Conservation (phyloP, 805 yeast genomes). For the Saturnispora saitoi region DNA sequence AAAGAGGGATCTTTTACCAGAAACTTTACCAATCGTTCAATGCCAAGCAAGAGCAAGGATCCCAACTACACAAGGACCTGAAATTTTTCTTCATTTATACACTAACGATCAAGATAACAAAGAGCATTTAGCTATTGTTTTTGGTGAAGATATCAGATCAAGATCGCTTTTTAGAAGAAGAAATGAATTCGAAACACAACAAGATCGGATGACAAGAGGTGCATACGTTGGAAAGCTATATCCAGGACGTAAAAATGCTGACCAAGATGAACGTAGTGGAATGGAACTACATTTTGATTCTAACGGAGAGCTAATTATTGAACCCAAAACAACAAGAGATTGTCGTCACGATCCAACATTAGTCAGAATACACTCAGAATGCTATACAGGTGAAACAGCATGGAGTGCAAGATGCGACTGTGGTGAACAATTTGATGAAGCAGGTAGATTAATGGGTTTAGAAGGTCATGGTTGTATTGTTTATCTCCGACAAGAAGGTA, state of each 20-base stretch:
- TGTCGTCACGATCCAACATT: constrained; percentile 37
- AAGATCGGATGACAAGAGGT: constrained; percentile 96
- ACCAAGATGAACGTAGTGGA: constrained; percentile 40
- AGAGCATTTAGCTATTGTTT: constrained; percentile 95
- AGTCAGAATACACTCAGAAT: constrained; percentile 91
- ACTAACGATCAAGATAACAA: constrained; percentile 79
- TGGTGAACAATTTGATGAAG: constrained; percentile 98
- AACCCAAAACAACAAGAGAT: constrained; percentile 21
- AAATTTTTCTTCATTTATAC: constrained; percentile 84
- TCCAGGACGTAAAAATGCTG: constrained; percentile 78
- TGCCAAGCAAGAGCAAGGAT: constrained; percentile 94
- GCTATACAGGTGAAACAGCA: constrained; percentile 98
- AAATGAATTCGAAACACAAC: constrained; percentile 63
- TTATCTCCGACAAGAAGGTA: constrained; percentile 93
- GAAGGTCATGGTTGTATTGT: constrained; percentile 91
- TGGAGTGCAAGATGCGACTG: constrained; percentile 99
- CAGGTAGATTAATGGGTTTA: constrained; percentile 85
- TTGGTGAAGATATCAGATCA: constrained; percentile 86
- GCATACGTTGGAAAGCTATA: constrained; percentile 86
- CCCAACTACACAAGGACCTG: constrained; percentile 93
- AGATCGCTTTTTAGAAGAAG: constrained; percentile 55
- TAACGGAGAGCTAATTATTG: constrained; percentile 30
- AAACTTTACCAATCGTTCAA: constrained; percentile 60
- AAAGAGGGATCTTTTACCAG: constrained; percentile 39
- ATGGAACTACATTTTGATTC: constrained; percentile 34